Conservation (phyloP, 1,284 basidiomycete species). For the Inonotus obliquus region DNA sequence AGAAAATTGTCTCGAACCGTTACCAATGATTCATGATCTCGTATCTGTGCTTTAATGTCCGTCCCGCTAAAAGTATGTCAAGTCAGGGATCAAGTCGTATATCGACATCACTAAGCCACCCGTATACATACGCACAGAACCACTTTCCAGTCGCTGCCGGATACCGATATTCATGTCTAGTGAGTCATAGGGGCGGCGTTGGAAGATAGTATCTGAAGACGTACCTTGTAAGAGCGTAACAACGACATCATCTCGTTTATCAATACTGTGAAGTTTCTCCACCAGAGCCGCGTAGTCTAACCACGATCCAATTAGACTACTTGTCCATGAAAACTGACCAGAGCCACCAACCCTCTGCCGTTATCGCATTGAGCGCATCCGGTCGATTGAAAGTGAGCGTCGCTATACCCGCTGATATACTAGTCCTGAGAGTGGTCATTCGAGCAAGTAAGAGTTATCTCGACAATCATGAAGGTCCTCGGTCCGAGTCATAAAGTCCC, state of each 20-base stretch:
- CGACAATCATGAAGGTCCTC: not conserved
- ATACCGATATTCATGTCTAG: not conserved
- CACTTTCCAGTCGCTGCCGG: slow-evolving; percentile 55
- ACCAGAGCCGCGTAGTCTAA: slow-evolving; percentile 62
- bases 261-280: slow-evolving; percentile 50
- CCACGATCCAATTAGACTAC: not conserved
- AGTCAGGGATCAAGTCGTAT: not conserved
- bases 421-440: slow-evolving; percentile 40
- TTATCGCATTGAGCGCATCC: slow-evolving; percentile 55
- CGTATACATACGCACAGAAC: slow-evolving; percentile 61
- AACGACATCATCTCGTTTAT: slow-evolving; percentile 56
- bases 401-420: slow-evolving; percentile 54
- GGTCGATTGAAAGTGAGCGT: slow-evolving; percentile 66
- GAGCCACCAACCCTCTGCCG: slow-evolving; percentile 41
- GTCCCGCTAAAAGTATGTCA: slow-evolving; percentile 39
- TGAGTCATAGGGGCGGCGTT: not conserved
- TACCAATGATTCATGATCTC: slow-evolving; percentile 17
- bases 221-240: slow-evolving; percentile 65
- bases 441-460: not conserved
- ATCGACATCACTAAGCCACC: not conserved
- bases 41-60: slow-evolving; percentile 38
- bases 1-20: slow-evolving; percentile 39
- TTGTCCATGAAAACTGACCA: not conserved
- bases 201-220: slow-evolving; percentile 16
- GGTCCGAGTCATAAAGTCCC: not conserved